These are phyloP conservation scores for Xylaria castorea DNA, from an alignment of 495 filamentous ascomycete species.

Conservation along the genomic window DNA sequence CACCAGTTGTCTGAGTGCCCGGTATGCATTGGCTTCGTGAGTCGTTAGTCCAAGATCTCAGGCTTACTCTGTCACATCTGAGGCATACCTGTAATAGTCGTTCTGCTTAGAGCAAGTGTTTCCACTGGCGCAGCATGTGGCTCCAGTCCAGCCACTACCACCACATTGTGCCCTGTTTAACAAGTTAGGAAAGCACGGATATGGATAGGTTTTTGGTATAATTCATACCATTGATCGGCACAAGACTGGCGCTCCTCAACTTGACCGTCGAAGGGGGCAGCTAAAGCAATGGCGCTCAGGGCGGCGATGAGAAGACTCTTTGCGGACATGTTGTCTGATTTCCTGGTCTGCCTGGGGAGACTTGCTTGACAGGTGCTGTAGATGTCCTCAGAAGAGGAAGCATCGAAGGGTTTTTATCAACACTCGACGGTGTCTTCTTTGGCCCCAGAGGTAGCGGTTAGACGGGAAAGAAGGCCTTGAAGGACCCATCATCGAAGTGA, in stretches of 20 bases:
- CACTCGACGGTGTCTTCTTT: background rate
- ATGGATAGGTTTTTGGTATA: background rate
- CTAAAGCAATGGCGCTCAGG: slow-evolving; percentile 45
- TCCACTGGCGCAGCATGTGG: slow-evolving; percentile 55
- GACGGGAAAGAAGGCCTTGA: slow-evolving; percentile 31
- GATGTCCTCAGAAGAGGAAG: background rate
- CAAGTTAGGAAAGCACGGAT: slow-evolving; percentile 13
- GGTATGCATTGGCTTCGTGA: slow-evolving; percentile 26
- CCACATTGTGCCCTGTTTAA: slow-evolving; percentile 56
- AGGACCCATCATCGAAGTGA: slow-evolving; percentile 1
- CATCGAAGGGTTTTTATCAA: slow-evolving; percentile 25
- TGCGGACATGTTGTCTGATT: slow-evolving; percentile 33
- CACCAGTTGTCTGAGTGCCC: slow-evolving; percentile 20
- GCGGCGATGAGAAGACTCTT: slow-evolving; percentile 39
- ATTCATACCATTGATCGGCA: slow-evolving; percentile 40
- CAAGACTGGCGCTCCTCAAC: slow-evolving; percentile 52
- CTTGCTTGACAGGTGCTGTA: slow-evolving; percentile 13
- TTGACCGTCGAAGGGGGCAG: slow-evolving; percentile 41
- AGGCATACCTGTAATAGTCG: slow-evolving; percentile 48
- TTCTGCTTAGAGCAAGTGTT: slow-evolving; percentile 53
- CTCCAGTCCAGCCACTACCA: slow-evolving; percentile 53
- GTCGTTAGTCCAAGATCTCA: slow-evolving; percentile 9
- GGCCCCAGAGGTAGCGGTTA: background rate
- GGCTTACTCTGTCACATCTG: background rate
- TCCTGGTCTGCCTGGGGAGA: slow-evolving; percentile 9